Evolutionary conservation across 495 filamentous ascomycete genomes (phyloP).

Genomic region (Aspergillus sclerotioniger): DNA sequence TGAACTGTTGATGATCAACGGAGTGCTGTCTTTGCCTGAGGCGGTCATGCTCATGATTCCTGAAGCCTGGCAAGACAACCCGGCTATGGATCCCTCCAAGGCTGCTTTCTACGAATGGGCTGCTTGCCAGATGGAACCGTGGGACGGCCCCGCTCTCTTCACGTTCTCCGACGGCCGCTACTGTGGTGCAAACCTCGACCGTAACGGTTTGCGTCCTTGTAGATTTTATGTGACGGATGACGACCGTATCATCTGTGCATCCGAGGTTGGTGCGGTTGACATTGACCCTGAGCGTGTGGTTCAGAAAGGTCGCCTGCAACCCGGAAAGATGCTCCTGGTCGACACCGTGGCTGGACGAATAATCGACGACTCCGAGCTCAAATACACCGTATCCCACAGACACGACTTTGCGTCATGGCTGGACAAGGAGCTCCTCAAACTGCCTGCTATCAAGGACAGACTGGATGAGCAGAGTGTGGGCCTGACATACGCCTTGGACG

Average conservation of each 20-base stretch:
- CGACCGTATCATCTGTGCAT: conserved; percentile 97
- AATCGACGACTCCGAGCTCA: conserved; percentile 93
- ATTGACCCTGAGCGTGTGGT: conserved; percentile 89
- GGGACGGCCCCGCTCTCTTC: conserved; percentile 97
- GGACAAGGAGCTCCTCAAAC: conserved; percentile 78
- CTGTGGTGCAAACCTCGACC: conserved; percentile 97
- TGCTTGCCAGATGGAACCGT: conserved; percentile 99
- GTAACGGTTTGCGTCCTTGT: conserved; percentile 95
- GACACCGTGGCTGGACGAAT: conserved; percentile 94
- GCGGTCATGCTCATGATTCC: conserved; percentile 99
- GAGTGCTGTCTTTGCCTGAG: conserved; percentile 93
- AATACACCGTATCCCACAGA: conserved; percentile 79
- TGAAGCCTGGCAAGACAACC: conserved; percentile 97
- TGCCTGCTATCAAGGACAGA: conserved; percentile 68
- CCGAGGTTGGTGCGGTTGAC: conserved; percentile 91
- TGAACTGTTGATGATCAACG: conserved; percentile 93
- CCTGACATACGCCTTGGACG: conserved; percentile 64
- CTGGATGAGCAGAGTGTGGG: conserved; percentile 59
- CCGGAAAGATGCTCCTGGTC: conserved; percentile 96
- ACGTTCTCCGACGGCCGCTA: conserved; percentile 97
- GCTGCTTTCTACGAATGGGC: conserved; percentile 99
- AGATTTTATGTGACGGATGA: conserved; percentile 98
- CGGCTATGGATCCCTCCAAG: conserved; percentile 89
- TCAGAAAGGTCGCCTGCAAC: conserved; percentile 93
- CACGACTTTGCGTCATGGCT: conserved; percentile 89